Evolutionary conservation across 2,329 filamentous ascomycete species (phyloP).

Genomic region (Colletotrichum salicis): DNA sequence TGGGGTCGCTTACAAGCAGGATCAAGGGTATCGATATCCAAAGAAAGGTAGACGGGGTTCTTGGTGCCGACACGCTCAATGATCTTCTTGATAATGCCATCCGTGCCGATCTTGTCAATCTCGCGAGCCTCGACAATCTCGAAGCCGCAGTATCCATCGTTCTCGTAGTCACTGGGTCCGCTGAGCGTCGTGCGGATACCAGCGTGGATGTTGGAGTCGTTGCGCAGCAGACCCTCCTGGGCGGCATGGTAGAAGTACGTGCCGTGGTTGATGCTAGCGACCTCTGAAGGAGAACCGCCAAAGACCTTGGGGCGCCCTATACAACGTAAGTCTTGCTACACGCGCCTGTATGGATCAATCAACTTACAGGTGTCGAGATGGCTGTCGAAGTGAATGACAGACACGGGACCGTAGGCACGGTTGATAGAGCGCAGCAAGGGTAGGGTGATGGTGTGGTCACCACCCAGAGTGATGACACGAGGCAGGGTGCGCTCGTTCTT

Average conservation of each 20-base stretch:
- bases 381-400: constrained; percentile 72
- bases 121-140: constrained; percentile 80
- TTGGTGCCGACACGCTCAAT: constrained; percentile 77
- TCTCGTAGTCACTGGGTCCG: constrained; percentile 83
- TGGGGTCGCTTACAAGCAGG: constrained; percentile 66
- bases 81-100: constrained; percentile 84
- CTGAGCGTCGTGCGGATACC: constrained; percentile 86
- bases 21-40: constrained; percentile 90
- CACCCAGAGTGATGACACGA: constrained; percentile 80
- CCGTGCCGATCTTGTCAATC: constrained; percentile 63
- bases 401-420: constrained; percentile 68
- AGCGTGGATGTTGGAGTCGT: constrained; percentile 88
- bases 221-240: constrained; percentile 80
- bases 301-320: constrained; percentile 87
- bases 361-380: constrained; percentile 73
- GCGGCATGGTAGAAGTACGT: constrained; percentile 90
- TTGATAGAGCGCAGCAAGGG: constrained; percentile 70
- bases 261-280: constrained; percentile 84
- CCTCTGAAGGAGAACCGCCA: constrained; percentile 80
- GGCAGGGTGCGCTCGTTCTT: constrained; percentile 81
- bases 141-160: constrained; percentile 87
- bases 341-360: constrained; percentile 30
- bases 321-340: constrained; percentile 42
- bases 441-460: constrained; percentile 71
- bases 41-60: constrained; percentile 81